Percentiles rank a stretch among this genome's conserved stretches.
Conservation (phyloP, 2,329 filamentous ascomycete genomes). For the Xylaria sp. region DNA sequence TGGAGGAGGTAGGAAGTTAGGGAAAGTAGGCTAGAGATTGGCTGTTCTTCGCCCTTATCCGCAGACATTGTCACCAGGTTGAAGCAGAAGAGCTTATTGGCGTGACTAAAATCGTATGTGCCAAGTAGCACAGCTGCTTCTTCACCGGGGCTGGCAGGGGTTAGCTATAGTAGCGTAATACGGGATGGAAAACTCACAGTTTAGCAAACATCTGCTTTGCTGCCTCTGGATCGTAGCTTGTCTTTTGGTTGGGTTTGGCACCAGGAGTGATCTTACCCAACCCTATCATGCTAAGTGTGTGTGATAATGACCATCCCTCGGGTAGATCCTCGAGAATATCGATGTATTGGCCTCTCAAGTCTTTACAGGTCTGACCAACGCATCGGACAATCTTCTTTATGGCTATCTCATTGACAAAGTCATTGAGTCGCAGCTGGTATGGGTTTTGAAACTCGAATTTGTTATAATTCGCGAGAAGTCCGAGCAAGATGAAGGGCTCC, state of each 20-base stretch:
- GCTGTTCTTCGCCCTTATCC: constrained; percentile 74
- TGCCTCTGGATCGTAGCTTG: constrained; percentile 78
- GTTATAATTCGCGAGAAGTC: constrained; percentile 95
- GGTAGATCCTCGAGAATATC: constrained; percentile 90
- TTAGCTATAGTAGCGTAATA: constrained; percentile 39
- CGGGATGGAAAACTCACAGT: constrained; percentile 66
- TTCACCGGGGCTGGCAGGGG: constrained; percentile 72
- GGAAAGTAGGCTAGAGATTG: constrained; percentile 85
- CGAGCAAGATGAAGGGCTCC: constrained; percentile 83
- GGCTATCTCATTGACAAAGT: constrained; percentile 91
- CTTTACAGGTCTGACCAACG: constrained; percentile 77
- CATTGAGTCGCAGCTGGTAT: constrained; percentile 89
- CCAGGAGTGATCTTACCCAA: constrained; percentile 79
- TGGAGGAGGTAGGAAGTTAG: constrained; percentile 92
- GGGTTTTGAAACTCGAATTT: constrained; percentile 99
- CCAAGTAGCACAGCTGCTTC: constrained; percentile 84
- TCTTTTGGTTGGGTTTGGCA: constrained; percentile 67
- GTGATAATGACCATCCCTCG: constrained; percentile 86
- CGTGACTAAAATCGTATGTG: constrained; percentile 91
- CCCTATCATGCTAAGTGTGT: constrained; percentile 85
- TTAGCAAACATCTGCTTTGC: constrained; percentile 83
- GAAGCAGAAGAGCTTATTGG: constrained; percentile 95
- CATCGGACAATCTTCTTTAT: constrained; percentile 85
- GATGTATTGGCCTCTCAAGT: constrained; percentile 79
- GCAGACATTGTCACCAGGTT: constrained; percentile 76